A percentile compares a stretch with the other conserved stretches of the same genome.
phyloP scores from a whole-genome alignment of 202 grass and related monocot genomes.

The Zoysia matrella region DNA sequence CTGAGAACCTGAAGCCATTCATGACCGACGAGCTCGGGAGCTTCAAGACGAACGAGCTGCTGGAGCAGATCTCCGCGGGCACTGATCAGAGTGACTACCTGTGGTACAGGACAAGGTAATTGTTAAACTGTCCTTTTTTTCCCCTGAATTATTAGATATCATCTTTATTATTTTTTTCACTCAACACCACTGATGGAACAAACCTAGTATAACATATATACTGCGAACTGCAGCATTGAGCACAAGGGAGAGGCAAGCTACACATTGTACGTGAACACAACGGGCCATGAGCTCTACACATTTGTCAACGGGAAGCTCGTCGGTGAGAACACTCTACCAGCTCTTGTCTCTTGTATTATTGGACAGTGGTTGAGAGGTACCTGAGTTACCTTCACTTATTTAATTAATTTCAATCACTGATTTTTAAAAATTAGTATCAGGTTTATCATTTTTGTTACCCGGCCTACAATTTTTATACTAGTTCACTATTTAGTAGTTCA shows the following conservation, averaged over 20 bases:
- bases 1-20: slow-evolving; percentile 55
- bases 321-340: slow-evolving; percentile 48
- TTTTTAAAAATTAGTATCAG: too few relatives aligned
- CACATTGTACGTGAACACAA: slow-evolving; percentile 62
- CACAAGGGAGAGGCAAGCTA: slow-evolving; percentile 44
- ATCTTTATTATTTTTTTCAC: background rate
- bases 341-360: too few relatives aligned
- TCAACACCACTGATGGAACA: background rate
- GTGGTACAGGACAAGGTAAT: slow-evolving; percentile 85
- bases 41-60: slow-evolving; percentile 55
- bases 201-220: background rate
- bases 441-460: too few relatives aligned
- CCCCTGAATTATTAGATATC: background rate
- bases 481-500: too few relatives aligned
- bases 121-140: too few relatives aligned
- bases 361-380: too few relatives aligned
- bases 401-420: too few relatives aligned
- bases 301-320: slow-evolving; percentile 74
- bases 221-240: slow-evolving; percentile 36
- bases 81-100: slow-evolving; percentile 78
- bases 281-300: slow-evolving; percentile 71
- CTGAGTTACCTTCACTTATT: too few relatives aligned
- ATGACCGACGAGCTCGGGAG: slow-evolving; percentile 39
- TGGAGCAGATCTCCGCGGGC: slow-evolving; percentile 64
- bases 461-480: too few relatives aligned